A percentile compares a stretch with the other conserved stretches of the same genome.
phyloP scores from a whole-genome alignment of 192 early-diverging fungal species.

The Geranomyces michiganensis region DNA sequence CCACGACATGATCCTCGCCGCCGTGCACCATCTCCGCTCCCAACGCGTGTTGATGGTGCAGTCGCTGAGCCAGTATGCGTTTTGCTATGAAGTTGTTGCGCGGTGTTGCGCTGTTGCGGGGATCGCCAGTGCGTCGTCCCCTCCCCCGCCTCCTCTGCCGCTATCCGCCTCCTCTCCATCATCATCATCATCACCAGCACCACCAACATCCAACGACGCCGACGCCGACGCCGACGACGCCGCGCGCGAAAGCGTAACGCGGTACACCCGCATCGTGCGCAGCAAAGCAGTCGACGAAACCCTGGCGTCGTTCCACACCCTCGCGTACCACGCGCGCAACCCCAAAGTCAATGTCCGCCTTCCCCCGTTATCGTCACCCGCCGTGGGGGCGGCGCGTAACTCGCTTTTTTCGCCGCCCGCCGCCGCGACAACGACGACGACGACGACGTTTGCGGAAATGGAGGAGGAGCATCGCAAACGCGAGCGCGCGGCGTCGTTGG shows the following conservation, averaged over 20 bases:
- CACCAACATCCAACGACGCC: too few species aligned
- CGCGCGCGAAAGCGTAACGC: not conserved
- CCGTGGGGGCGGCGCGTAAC: too few species aligned
- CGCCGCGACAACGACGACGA: not conserved
- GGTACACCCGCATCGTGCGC: not conserved
- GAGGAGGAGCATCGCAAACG: not conserved
- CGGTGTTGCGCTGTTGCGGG: slow-evolving; percentile 7
- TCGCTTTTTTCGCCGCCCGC: too few species aligned
- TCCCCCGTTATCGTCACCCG: too few species aligned
- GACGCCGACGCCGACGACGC: too few species aligned
- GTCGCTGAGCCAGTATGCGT: slow-evolving; percentile 76
- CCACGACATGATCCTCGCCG: slow-evolving; percentile 65
- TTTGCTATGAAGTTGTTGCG: slow-evolving; percentile 77
- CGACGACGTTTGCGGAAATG: too few species aligned
- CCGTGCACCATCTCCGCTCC: slow-evolving; percentile 68
- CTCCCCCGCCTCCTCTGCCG: too few species aligned
- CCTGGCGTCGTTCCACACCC: not conserved
- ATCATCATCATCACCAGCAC: too few species aligned
- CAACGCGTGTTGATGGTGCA: slow-evolving; percentile 86
- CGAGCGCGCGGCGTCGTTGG: slow-evolving; percentile 5
- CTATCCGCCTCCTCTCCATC: too few species aligned
- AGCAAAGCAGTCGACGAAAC: not conserved
- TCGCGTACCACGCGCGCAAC: not conserved
- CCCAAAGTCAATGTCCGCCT: too few species aligned
- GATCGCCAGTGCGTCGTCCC: not conserved